These are phyloP conservation scores for Alternaria arbusti DNA, from an alignment of 2,329 filamentous ascomycete species.

Conservation along the genomic window DNA sequence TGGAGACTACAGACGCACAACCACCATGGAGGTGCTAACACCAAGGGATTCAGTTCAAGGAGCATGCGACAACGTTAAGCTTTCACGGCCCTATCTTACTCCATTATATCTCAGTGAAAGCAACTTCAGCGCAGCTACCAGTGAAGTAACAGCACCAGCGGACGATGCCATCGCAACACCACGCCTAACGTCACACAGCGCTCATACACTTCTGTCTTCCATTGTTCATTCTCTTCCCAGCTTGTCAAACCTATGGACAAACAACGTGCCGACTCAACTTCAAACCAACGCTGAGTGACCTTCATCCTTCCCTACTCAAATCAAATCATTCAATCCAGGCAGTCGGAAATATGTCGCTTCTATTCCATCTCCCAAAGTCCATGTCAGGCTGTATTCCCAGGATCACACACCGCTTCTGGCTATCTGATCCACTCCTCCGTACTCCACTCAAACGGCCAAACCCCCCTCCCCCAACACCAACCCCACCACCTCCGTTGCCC, in stretches of 20 bases:
- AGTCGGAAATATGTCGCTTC: background rate
- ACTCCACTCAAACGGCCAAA: background rate
- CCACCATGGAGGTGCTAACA: too few relatives aligned
- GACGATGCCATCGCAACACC: background rate
- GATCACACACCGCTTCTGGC: background rate
- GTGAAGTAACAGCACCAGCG: background rate
- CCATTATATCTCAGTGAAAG: background rate
- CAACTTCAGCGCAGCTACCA: background rate
- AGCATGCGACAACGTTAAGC: background rate
- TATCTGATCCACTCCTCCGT: background rate
- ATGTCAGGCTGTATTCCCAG: background rate
- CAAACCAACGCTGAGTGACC: background rate
- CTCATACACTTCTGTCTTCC: background rate
- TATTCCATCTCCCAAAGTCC: background rate
- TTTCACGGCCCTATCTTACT: background rate
- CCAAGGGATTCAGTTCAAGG: background rate
- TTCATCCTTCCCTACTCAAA: background rate
- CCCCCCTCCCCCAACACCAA: background rate
- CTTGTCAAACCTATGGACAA: background rate
- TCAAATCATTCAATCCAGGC: background rate
- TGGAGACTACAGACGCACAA: too few relatives aligned
- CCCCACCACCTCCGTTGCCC: background rate
- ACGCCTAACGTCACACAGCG: background rate
- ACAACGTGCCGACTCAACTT: background rate
- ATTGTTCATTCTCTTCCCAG: background rate